Base-by-base conservation (phyloP, 768 basidiomycete species). In the Amanita phalloides region DNA sequence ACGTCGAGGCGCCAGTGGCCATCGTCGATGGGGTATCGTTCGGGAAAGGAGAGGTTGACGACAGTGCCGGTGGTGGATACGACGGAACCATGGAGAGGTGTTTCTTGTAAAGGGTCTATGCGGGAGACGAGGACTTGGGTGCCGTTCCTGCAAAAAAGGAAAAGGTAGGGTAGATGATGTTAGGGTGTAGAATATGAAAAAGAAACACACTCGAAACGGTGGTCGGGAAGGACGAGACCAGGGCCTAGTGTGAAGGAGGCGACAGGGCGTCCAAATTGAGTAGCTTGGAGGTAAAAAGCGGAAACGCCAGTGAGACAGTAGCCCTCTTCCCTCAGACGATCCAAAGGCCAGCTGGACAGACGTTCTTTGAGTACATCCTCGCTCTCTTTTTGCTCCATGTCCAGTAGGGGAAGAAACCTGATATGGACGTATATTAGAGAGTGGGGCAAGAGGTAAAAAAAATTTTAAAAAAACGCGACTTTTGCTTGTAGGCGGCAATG, bases 1-100 rank as follows among this genome's bases (percentile, higher is more conserved):
- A 90, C 62, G 59, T 94, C 92, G 42, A 94, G 60, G 36, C 79
- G 67, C 83, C 84, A 90, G 38, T 58, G 51, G 2, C 76, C 76
- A 2, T 73, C 68, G 38, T 73, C 62, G 66, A 80, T 50, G 21
- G 66, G 65, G 42, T 72, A 64, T 6, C 60, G 62, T 11, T 82
- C 72, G 1, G 71, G 66, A 53, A 90, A 89, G 1, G 73, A 69
- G 17, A 90, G 63, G 11, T 74, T 73, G 39, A 90, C 63, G 44
- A 79, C 74, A 9, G 79, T 76, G 1, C 72, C 60, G 1, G 72
- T 73, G 42, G 64, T 61, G 3, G 74, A 67, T 20, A 85, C 62
- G 20, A 86, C 72, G 9, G 75, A 74, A 0, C 85, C 89, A 14
- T 72, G 70, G 5, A 73, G 57, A 10, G 79, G 73, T 1, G 64